Conservation (phyloP, 805 yeast species). For the Starmera caribaea region DNA sequence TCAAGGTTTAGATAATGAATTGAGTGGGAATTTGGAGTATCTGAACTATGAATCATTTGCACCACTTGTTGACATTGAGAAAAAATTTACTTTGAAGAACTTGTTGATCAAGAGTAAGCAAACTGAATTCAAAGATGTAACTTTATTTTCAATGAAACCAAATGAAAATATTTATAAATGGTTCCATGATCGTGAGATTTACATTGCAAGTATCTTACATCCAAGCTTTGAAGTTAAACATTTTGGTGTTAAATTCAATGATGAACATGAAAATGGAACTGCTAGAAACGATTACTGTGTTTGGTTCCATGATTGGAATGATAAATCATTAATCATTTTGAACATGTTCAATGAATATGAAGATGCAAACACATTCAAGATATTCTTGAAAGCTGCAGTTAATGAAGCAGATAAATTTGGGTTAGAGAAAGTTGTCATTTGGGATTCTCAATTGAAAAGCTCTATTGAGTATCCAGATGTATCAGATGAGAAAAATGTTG, state of each 20-base stretch:
- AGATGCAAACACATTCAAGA: conserved; percentile 11
- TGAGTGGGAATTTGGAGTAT: conserved; percentile 8
- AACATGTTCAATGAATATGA: conserved; percentile 15
- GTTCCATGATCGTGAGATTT: conserved; percentile 31
- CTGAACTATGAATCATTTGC: conserved; percentile 23
- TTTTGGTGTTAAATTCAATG: conserved; percentile 20
- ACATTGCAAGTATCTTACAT: conserved; percentile 17
- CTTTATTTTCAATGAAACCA: conserved; percentile 25
- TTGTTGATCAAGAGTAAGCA: conserved; percentile 13
- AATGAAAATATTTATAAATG: conserved; percentile 28
- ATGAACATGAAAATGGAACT: conserved; percentile 10
- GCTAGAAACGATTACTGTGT: conserved; percentile 23
- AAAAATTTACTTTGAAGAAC: conserved; percentile 10
- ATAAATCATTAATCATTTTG: conserved; percentile 18
- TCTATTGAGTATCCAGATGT: too few species aligned
- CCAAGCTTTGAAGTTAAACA: conserved; percentile 7
- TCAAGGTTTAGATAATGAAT: neutral
- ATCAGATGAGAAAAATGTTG: conserved; percentile 4
- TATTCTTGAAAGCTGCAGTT: conserved; percentile 23
- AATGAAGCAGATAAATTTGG: conserved; percentile 22
- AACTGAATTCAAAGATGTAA: conserved; percentile 5
- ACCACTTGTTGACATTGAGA: conserved; percentile 20
- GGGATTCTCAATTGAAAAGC: conserved; percentile 24
- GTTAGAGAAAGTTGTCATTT: conserved; percentile 22
- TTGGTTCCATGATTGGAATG: conserved; percentile 37